Conservation (phyloP, 2,329 filamentous ascomycete genomes). For the Cladosporium sp. region DNA sequence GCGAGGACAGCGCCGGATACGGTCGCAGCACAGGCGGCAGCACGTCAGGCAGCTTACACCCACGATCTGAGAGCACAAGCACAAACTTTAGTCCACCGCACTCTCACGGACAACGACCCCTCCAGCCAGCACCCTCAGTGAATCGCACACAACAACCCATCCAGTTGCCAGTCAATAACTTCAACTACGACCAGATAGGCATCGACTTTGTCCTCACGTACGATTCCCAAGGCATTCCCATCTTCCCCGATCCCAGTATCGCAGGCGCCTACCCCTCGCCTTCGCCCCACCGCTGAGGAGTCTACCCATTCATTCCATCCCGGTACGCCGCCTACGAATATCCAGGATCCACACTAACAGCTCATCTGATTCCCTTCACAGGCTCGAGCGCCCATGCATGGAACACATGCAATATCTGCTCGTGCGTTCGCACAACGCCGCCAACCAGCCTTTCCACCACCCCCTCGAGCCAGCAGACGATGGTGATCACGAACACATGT, state of each 20-base stretch:
- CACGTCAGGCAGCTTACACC: slow-evolving; percentile 62
- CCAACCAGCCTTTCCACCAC: slow-evolving; percentile 38
- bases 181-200: slow-evolving; percentile 79
- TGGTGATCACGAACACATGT: slow-evolving; percentile 62
- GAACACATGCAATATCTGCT: slow-evolving; percentile 81
- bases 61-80: slow-evolving; percentile 47
- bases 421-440: slow-evolving; percentile 53
- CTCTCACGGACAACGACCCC: slow-evolving; percentile 35
- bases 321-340: slow-evolving; percentile 21
- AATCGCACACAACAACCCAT: slow-evolving; percentile 21
- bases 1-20: slow-evolving; percentile 41
- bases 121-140: slow-evolving; percentile 22
- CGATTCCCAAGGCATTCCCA: slow-evolving; percentile 46
- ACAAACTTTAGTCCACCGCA: slow-evolving; percentile 50
- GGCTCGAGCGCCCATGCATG: slow-evolving; percentile 93
- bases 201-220: slow-evolving; percentile 93
- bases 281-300: slow-evolving; percentile 46
- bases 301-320: neutral
- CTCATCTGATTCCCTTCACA: slow-evolving; percentile 32
- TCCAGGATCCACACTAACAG: slow-evolving; percentile 25
- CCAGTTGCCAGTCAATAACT: slow-evolving; percentile 38
- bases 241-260: slow-evolving; percentile 21
- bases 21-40: slow-evolving; percentile 52
- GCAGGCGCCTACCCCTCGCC: slow-evolving; percentile 62
- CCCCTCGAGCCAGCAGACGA: slow-evolving; percentile 47